Percentiles rank a stretch among this genome's conserved stretches.
Conservation (phyloP, 805 yeast genomes). For the Saccharomycopsis sp. region DNA sequence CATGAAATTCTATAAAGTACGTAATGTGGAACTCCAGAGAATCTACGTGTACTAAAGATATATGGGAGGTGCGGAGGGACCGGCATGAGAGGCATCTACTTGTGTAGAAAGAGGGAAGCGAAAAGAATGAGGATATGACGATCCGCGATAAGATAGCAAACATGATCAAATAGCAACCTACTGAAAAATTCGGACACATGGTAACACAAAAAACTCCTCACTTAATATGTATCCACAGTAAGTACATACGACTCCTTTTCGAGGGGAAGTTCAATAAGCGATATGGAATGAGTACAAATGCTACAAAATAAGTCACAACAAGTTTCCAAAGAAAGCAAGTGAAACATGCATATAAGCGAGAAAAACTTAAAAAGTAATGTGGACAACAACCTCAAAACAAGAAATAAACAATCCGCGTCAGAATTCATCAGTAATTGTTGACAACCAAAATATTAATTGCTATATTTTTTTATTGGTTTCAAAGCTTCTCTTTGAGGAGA, state of each 20-base stretch:
- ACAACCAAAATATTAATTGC: too few species aligned
- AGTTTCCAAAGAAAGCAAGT: not conserved
- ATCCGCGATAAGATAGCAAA: not conserved
- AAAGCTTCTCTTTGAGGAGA: too few species aligned
- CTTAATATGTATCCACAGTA: too few species aligned
- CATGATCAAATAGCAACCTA: not conserved
- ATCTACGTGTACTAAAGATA: not conserved
- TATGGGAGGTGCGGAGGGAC: not conserved
- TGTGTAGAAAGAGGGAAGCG: not conserved
- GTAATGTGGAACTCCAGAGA: not conserved
- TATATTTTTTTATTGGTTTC: not conserved
- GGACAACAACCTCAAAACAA: not conserved
- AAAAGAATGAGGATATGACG: not conserved
- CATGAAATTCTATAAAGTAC: not conserved
- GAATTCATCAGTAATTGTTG: not conserved
- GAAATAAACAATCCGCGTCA: not conserved
- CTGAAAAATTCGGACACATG: too few species aligned
- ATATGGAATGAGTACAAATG: not conserved
- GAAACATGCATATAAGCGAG: conserved; percentile 3
- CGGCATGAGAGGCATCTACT: not conserved
- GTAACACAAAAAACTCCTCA: too few species aligned
- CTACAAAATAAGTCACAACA: too few species aligned
- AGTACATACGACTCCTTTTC: not conserved
- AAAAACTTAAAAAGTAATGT: not conserved
- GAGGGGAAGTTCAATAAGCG: not conserved